Base-by-base conservation (phyloP, 1,139 yeast species). In the Zygosaccharomyces pseudobailii region DNA sequence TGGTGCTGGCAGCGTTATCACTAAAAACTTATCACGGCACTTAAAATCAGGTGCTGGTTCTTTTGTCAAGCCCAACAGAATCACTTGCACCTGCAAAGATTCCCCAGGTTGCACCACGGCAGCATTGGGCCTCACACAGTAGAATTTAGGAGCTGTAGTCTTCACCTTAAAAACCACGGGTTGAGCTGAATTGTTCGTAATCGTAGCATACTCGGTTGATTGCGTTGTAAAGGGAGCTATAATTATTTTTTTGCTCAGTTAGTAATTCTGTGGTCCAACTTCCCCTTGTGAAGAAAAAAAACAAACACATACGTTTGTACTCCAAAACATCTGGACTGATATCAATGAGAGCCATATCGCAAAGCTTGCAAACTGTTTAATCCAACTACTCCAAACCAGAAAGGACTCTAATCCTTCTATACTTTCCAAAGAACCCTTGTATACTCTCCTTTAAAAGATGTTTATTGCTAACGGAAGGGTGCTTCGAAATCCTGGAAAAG, bases 51-150 rank as follows among this genome's bases (percentile, higher is more conserved):
- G 69, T 8, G 82, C 75, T 50, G 94, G 90, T 52, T 87, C 89
- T 58, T 82, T 83, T 48, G 82, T 73, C 60, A 85, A 75, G 8
- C 96, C 96, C 67, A 90, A 90, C 55, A 89, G 82, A 59, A 88
- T 87, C 57, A 92, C 85, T 43, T 90, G 79, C 44, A 92, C 87
- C 50, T 84, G 80, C 46, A 82, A 72, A 9, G 82, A 69, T 54
- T 79, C 79, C 34, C 95, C 94, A 10, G 97, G 92, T 36, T 74
- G 76, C 48, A 92, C 75, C 36, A 84, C 71, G 24, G 95, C 80
- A 48, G 97, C 94, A 68, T 90, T 92, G 51, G 98, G 98, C 70
- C 96, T 84, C 47, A 92, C 97, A 69, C 96, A 87, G 73, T 90
- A 87, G 67, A 88, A 76, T 68, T 87, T 90, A 50, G 99, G 99